Base-by-base conservation (phyloP, 2,329 filamentous ascomycete genomes). In the Fusarium odoratissimum region DNA sequence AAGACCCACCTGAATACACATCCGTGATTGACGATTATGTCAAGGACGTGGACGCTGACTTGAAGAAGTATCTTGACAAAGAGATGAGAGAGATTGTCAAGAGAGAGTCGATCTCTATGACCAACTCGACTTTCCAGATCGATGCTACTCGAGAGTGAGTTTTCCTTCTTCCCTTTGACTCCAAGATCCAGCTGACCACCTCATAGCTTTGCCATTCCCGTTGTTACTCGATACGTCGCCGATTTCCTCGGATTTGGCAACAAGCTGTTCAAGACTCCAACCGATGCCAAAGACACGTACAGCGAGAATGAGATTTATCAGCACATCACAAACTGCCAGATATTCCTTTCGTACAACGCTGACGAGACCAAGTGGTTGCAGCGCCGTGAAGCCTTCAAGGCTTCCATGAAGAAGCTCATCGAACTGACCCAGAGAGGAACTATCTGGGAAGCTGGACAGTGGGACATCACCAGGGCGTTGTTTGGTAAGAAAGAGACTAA, bases 291-390 rank as follows among this genome's bases (percentile, higher is more conserved):
- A 8, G 60, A 25, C 17, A 55, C 25, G 4, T 64, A 69, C 45
- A 60, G 49, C 6, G 75, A 77, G 58, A 77, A 77, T 30, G 69
- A 76, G 28, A 69, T 77, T 5, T 77, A 77, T 9, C 73, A 76
- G 46, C 75, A 77, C 42, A 77, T 77, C 56, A 76, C 72, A 11
- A 76, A 77, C 57, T 77, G 75, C 19, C 75, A 77, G 23, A 46
- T 71, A 0, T 77, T 77, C 65, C 56, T 77, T 1, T 60, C 75
- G 1, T 77, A 77, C 37, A 75, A 74, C 48, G 38, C 63, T 2
- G 75, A 77, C 9, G 75, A 77, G 23, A 77, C 75, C 6, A 77
- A 77, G 60, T 52, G 61, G 23, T 30, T 76, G 25, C 60, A 75
- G 51, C 71, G 73, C 11, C 72, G 75, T 35, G 45, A 61, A 10